Percentiles rank a stretch among this genome's conserved stretches.
Conservation (phyloP, 1,284 basidiomycete genomes). For the Boletellus deceptivus region DNA sequence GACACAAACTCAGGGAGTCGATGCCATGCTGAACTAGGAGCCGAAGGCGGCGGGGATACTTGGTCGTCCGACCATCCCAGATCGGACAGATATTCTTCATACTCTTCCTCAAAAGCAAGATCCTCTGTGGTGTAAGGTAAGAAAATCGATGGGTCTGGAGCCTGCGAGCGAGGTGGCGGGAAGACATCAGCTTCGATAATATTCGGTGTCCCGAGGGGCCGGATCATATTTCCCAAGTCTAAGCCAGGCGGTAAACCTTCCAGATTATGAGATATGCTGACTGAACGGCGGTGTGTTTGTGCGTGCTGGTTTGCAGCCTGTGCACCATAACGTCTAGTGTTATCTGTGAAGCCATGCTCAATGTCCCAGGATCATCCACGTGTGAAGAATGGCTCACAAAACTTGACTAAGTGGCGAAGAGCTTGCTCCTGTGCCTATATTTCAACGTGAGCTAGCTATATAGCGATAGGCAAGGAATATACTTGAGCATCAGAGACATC, state of each 20-base stretch:
- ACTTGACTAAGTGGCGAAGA: slow-evolving; percentile 91
- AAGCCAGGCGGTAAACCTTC: slow-evolving; percentile 76
- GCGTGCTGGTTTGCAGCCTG: slow-evolving; percentile 52
- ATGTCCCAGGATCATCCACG: not conserved
- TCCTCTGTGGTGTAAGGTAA: slow-evolving; percentile 82
- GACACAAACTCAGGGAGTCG: slow-evolving; percentile 67
- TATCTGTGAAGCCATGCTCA: slow-evolving; percentile 48
- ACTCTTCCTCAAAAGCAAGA: slow-evolving; percentile 85
- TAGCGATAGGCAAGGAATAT: not conserved
- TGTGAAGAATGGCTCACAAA: slow-evolving; percentile 61
- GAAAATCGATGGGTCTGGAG: slow-evolving; percentile 80
- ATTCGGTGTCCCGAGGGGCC: slow-evolving; percentile 75
- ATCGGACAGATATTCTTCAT: slow-evolving; percentile 84
- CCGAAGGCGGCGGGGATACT: slow-evolving; percentile 41
- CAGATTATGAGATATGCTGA: slow-evolving; percentile 75
- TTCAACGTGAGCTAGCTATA: slow-evolving; percentile 7
- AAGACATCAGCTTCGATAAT: slow-evolving; percentile 77
- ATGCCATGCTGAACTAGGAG: slow-evolving; percentile 64
- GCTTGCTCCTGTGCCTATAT: slow-evolving; percentile 91
- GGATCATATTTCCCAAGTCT: slow-evolving; percentile 68
- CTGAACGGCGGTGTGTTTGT: slow-evolving; percentile 66
- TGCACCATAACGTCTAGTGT: slow-evolving; percentile 78
- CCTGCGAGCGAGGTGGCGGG: slow-evolving; percentile 77
- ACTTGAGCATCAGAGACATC: slow-evolving; percentile 84
- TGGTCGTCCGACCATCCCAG: slow-evolving; percentile 68